These are phyloP conservation scores for Hyphopichia fennica DNA, from an alignment of 1,139 yeast genomes.

Conservation along the genomic window DNA sequence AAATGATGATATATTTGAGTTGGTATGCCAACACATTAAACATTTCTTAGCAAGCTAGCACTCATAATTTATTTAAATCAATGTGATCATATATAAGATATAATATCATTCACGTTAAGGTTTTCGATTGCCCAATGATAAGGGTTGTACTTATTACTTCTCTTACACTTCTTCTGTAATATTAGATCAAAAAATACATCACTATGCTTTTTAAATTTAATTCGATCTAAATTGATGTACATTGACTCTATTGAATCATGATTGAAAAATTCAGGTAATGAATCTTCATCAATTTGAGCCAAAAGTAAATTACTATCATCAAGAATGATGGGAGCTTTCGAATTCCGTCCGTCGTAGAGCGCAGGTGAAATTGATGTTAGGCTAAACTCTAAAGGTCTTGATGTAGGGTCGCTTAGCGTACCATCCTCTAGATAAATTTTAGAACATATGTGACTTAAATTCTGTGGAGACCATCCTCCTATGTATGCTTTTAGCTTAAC, in stretches of 20 bases:
- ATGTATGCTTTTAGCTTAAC: conserved; percentile 14
- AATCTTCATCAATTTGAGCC: conserved; percentile 15
- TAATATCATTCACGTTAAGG: background rate
- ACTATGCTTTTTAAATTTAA: conserved; percentile 1
- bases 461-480: conserved; percentile 22
- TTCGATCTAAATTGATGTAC: conserved; percentile 12
- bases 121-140: conserved; percentile 10
- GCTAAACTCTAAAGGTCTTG: conserved; percentile 22
- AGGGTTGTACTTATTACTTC: background rate
- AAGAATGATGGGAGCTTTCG: conserved; percentile 7
- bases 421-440: conserved; percentile 11
- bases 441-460: conserved; percentile 24
- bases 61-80: no score
- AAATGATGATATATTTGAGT: conserved; percentile 16
- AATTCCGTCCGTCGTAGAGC: background rate
- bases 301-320: conserved; percentile 16
- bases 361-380: conserved; percentile 13
- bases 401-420: conserved; percentile 22
- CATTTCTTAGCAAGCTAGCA: conserved; percentile 8
- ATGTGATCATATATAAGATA: background rate
- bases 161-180: conserved; percentile 13
- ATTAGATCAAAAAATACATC: conserved; percentile 5
- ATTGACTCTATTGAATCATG: conserved; percentile 18
- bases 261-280: conserved; percentile 16
- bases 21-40: conserved; percentile 11